Base-by-base conservation (phyloP, 768 basidiomycete species). In the Leccinum variicolor region DNA sequence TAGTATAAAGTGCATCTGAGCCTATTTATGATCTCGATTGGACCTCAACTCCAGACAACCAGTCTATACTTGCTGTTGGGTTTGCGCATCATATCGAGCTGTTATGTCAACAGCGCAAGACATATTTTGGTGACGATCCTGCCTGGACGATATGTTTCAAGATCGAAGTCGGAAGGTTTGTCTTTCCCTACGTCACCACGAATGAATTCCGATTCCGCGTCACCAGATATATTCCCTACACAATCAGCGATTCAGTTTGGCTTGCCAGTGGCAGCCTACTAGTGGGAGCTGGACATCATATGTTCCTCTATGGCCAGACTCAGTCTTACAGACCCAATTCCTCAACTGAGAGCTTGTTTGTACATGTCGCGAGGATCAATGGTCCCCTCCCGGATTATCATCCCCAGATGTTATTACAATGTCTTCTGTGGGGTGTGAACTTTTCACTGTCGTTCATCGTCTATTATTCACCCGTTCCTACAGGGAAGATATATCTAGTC, bases 21-120 rank as follows among this genome's bases (percentile, higher is more conserved):
- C 76, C 76, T 17, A 83, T 97, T 45, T 81, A 85, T 57, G 93
- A 95, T 66, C 79, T 97, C 23, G 94, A 96, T 69, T 97, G 94
- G 94, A 91, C 89, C 31, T 89, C 94, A 17, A 95, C 94, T 3
- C 89, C 90, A 0, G 91, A 93, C 68, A 82, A 84, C 61, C 91
- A 94, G 66, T 96, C 94, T 8, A 92, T 96, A 53, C 81, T 96
- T 36, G 94, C 94, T 3, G 86, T 97, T 21, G 94, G 94, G 23
- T 95, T 93, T 70, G 69, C 81, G 15, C 84, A 86, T 61, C 85
- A 84, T 50, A 77, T 96, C 2, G 86, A 94, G 54, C 74, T 98
- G n/a, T 76, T 96, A n/a, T 94, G 90, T 65, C 92, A 94, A 65
- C 91, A 94, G 70, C 82, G 94, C 23, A 90, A 92, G 84, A 92